Percentiles rank a stretch among this genome's conserved stretches.
phyloP scores from a whole-genome alignment of 2,329 filamentous ascomycete genomes.

The Penicillium paneum region DNA sequence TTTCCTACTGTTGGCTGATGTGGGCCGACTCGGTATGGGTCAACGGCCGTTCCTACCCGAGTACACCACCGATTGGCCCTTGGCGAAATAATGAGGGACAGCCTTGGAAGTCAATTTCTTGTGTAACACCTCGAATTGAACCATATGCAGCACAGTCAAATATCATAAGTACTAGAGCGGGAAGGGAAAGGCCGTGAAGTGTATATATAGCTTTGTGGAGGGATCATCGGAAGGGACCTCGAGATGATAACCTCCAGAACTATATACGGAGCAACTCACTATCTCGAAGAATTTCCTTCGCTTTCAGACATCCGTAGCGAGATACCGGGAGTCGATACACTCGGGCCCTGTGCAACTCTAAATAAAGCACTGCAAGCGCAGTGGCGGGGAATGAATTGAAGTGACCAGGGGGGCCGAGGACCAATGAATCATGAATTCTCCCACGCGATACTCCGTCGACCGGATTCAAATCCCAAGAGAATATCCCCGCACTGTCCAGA shows the following conservation, averaged over 20 bases:
- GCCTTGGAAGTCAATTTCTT: background rate
- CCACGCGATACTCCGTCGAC: slow-evolving; percentile 10
- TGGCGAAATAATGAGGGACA: background rate
- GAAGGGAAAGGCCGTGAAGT: background rate
- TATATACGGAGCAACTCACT: background rate
- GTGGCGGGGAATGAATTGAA: slow-evolving; percentile 15
- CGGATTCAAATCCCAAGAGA: slow-evolving; percentile 1
- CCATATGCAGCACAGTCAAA: background rate
- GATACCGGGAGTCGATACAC: background rate
- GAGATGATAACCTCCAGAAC: background rate
- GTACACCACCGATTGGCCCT: background rate
- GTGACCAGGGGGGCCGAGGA: slow-evolving; percentile 1
- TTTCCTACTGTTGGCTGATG: background rate
- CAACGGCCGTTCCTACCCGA: background rate
- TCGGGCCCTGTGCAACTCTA: slow-evolving; percentile 11
- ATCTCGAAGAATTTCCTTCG: background rate
- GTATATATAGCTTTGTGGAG: background rate
- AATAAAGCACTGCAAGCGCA: slow-evolving; percentile 24
- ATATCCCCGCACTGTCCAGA: background rate
- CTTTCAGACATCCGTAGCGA: background rate
- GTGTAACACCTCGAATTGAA: background rate
- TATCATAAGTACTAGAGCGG: background rate
- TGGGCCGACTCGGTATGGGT: background rate
- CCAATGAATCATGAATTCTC: background rate
- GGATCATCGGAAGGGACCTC: background rate